Evolutionary conservation across 1,284 basidiomycete species (phyloP).

Genomic region (Thecaphora frezii): DNA sequence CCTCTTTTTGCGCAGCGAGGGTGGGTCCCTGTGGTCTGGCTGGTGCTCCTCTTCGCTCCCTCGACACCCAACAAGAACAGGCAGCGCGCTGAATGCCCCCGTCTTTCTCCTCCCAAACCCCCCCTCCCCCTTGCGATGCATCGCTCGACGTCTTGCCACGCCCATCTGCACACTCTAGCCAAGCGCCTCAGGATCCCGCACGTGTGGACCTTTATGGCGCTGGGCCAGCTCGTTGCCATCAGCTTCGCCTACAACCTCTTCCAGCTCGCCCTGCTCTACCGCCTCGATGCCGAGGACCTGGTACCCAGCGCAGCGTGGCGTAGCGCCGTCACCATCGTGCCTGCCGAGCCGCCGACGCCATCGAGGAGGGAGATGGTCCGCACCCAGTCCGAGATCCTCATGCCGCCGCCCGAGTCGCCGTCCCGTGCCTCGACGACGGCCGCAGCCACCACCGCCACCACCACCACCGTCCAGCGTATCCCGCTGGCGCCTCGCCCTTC

Average conservation of each 20-base stretch:
- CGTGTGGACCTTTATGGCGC: conserved; percentile 72
- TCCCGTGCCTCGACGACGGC: no score
- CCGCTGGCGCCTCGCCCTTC: conserved; percentile 9
- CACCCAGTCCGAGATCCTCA: neutral
- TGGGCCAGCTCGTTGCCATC: conserved; percentile 74
- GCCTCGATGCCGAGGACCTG: conserved; percentile 33
- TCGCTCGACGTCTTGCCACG: no score
- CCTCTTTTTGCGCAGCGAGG: conserved; percentile 66
- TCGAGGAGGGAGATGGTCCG: neutral
- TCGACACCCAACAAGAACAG: no score
- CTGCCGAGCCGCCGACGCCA: neutral
- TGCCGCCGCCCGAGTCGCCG: neutral
- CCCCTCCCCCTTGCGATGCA: neutral
- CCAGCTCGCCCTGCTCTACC: conserved; percentile 66
- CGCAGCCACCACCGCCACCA: neutral
- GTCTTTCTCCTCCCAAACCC: no score
- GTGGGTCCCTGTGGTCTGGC: conserved; percentile 57
- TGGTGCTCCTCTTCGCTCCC: neutral
- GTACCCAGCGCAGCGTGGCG: conserved; percentile 4
- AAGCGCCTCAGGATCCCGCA: conserved; percentile 64
- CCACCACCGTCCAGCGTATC: conserved; percentile 11
- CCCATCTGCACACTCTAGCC: conserved; percentile 52
- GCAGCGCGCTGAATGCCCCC: no score
- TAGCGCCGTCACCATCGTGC: neutral
- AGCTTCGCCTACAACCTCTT: conserved; percentile 72